Evolutionary conservation across 2,329 filamentous ascomycete genomes (phyloP).

Genomic region (Dactylellina leptospora): DNA sequence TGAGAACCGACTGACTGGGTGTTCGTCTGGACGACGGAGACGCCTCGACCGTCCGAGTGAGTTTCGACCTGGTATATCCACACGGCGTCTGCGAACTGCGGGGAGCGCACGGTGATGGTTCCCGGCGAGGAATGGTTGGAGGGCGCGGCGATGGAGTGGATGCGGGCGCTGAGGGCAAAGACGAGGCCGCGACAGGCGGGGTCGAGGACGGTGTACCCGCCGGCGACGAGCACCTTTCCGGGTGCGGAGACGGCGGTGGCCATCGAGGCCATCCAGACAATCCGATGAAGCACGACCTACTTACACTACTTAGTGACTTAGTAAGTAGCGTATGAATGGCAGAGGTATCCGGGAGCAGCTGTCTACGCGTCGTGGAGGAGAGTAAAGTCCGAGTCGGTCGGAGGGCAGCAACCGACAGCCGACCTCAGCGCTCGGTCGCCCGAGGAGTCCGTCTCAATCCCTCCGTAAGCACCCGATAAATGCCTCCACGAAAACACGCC

Average conservation of each 20-base stretch:
- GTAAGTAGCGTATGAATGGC: too few relatives aligned
- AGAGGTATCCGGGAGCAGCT: too few relatives aligned
- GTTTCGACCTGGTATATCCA: slow-evolving; percentile 81
- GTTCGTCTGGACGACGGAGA: slow-evolving; percentile 77
- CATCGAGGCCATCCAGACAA: slow-evolving; percentile 4
- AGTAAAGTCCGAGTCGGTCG: too few relatives aligned
- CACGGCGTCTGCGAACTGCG: slow-evolving; percentile 84
- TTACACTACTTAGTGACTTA: too few relatives aligned
- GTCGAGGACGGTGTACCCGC: slow-evolving; percentile 94
- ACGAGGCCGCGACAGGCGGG: slow-evolving; percentile 80
- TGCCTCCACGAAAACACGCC: slow-evolving; percentile 45
- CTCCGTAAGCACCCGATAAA: slow-evolving; percentile 32
- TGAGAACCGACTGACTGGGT: slow-evolving; percentile 57
- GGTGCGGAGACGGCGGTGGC: slow-evolving; percentile 79
- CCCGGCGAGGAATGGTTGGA: slow-evolving; percentile 60
- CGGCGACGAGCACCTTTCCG: slow-evolving; percentile 93
- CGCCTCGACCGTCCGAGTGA: slow-evolving; percentile 74
- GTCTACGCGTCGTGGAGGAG: too few relatives aligned
- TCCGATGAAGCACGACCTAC: too few relatives aligned
- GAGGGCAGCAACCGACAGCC: not conserved
- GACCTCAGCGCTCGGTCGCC: not conserved
- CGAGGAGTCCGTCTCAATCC: not conserved
- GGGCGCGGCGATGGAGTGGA: slow-evolving; percentile 67
- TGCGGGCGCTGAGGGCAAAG: slow-evolving; percentile 73
- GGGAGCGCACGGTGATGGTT: slow-evolving; percentile 86